Conservation (phyloP, 352 stramenopile genomes). For the Pythium phragmitis region DNA sequence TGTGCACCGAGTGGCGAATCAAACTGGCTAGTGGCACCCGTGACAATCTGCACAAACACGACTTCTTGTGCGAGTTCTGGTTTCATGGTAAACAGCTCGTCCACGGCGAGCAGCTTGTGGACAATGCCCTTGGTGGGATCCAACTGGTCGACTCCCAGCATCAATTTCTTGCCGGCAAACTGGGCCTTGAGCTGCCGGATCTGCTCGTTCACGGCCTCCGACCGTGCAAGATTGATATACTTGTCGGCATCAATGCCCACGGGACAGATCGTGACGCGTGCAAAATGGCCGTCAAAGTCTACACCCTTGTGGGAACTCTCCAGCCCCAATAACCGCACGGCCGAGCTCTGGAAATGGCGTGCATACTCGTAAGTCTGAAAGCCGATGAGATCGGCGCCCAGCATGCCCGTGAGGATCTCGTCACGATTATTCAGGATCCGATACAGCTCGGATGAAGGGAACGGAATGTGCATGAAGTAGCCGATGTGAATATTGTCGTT, state of each 20-base stretch:
- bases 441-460: slow-evolving; percentile 88
- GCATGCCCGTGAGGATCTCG: slow-evolving; percentile 84
- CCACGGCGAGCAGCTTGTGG: slow-evolving; percentile 89
- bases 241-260: slow-evolving; percentile 87
- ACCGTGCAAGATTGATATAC: slow-evolving; percentile 64
- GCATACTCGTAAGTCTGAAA: slow-evolving; percentile 92
- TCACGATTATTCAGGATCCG: slow-evolving; percentile 88
- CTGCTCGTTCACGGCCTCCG: slow-evolving; percentile 62
- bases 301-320: slow-evolving; percentile 89
- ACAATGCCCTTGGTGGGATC: slow-evolving; percentile 89
- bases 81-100: slow-evolving; percentile 85
- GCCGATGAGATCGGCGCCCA: slow-evolving; percentile 86
- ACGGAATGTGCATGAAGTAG: slow-evolving; percentile 91
- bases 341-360: slow-evolving; percentile 87
- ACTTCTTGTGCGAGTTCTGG: slow-evolving; percentile 92
- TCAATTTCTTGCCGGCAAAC: slow-evolving; percentile 84
- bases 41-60: slow-evolving; percentile 94
- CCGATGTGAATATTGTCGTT: slow-evolving; percentile 89
- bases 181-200: slow-evolving; percentile 55
- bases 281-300: slow-evolving; percentile 88
- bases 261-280: slow-evolving; percentile 82
- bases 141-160: slow-evolving; percentile 81
- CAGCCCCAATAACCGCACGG: slow-evolving; percentile 80
- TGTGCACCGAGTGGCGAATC: slow-evolving; percentile 78
- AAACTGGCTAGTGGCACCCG: slow-evolving; percentile 39